Evolutionary conservation across 177 flowering plant genomes (phyloP), one percentile per base, ranked within the genome.

Genomic region (Vitis hybrid): DNA sequence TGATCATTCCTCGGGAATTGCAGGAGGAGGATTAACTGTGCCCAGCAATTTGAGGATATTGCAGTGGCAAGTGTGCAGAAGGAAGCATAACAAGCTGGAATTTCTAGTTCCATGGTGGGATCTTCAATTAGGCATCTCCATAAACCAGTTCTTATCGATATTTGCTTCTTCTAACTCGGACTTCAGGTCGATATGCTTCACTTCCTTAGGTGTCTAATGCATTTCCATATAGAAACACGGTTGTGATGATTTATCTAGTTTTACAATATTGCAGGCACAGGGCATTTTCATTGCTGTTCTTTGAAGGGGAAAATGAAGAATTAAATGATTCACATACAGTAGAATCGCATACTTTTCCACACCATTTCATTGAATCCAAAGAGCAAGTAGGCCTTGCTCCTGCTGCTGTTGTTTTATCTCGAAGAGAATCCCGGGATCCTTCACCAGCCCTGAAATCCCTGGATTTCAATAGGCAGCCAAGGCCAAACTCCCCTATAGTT

Each of bases 21-120:
- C 70, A 92, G 97, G 99, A 78, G 99, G 99, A 63, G 99, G 99
- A 52, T 80, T 82, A 73, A 89, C 99, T 15, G 96, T 93, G 60
- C 89, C 96, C 59, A 84, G 98, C 80, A 95, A 95, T 75, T 72
- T 95, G 68, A 88, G 94, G 82, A 72, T 95, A 74, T 51, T 95
- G 56, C 98, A 95, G 56, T 82, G 93, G 96, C 96, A 91, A 83
- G 98, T 85, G 18, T 82, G 86, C 83, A 85, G 78, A 76, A 89
- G 70, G 71, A 95, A 91, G 83, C 89, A 81, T 15, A 81, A 84
- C 82, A 86, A 89, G 77, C 84, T 91, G 40, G 97, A 91, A 75
- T 87, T 87, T 79, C 85, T 89, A 4, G 80, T 95, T 74, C 99
- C 98, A 30, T 95, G 99, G 99, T 95, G 99, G 99, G 99, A 95